A percentile compares a stretch with the other conserved stretches of the same genome.
Conservation (phyloP, 495 filamentous ascomycete genomes). For the Neurospora discreta region DNA sequence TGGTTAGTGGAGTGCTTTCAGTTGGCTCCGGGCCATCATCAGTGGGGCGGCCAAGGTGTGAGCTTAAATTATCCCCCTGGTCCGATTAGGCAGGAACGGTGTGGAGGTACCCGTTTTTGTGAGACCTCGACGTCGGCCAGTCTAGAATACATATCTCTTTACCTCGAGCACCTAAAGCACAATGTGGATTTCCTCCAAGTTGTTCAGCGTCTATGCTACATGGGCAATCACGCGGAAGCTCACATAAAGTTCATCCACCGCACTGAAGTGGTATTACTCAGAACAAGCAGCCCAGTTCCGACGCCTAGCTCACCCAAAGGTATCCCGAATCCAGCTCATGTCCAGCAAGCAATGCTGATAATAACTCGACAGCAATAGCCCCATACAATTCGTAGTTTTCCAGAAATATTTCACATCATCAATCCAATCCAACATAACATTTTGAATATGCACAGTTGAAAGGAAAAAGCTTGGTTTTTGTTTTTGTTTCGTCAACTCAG, state of each 20-base stretch:
- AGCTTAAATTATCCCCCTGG: neutral
- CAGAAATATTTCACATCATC: neutral
- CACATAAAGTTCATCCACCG: neutral
- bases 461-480: slow-evolving; percentile 15
- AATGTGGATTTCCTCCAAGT: neutral
- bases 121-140: neutral
- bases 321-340: neutral
- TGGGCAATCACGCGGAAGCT: neutral
- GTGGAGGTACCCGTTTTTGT: neutral
- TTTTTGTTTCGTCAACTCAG: slow-evolving; percentile 8
- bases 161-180: neutral
- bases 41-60: neutral
- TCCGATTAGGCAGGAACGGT: neutral
- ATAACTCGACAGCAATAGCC: neutral
- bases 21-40: neutral
- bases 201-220: neutral
- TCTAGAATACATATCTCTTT: neutral
- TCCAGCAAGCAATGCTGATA: slow-evolving; percentile 1
- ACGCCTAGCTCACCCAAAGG: neutral
- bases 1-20: neutral
- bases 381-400: neutral
- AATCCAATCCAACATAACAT: neutral
- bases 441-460: neutral
- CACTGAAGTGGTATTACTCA: neutral
- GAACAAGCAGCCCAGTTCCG: neutral